These are phyloP conservation scores for Darksidea phi DNA, from an alignment of 495 filamentous ascomycete species.

Conservation along the genomic window DNA sequence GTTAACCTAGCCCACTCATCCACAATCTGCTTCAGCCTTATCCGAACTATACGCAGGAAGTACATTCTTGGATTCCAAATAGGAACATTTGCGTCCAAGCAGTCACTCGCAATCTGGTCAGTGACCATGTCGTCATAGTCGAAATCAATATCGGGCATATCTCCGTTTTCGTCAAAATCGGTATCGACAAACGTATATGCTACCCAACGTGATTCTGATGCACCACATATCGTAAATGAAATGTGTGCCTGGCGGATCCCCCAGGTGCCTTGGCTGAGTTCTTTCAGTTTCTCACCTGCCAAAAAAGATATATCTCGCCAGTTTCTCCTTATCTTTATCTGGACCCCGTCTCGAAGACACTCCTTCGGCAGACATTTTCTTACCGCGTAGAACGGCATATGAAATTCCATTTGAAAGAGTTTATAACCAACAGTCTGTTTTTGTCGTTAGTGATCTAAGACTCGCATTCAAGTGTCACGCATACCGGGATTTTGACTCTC, in stretches of 20 bases:
- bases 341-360: not conserved
- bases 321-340: not conserved
- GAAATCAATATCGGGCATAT: not conserved
- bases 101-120: not conserved
- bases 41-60: not conserved
- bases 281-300: not conserved
- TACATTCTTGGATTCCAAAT: not conserved
- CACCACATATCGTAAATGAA: not conserved
- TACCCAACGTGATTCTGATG: not conserved
- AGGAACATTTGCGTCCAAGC: not conserved
- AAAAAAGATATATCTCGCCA: not conserved
- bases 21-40: not conserved
- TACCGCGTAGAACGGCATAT: not conserved
- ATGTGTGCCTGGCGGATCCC: not conserved
- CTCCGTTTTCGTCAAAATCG: not conserved
- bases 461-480: no score
- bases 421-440: no score
- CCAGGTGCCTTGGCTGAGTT: not conserved
- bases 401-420: not conserved
- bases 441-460: no score
- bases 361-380: not conserved
- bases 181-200: not conserved
- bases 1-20: not conserved
- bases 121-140: not conserved
- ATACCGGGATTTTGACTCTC: no score